Evolutionary conservation across 805 yeast genomes (phyloP), one percentile per base, ranked within the genome.

Genomic region (Myxozyma geophila): DNA sequence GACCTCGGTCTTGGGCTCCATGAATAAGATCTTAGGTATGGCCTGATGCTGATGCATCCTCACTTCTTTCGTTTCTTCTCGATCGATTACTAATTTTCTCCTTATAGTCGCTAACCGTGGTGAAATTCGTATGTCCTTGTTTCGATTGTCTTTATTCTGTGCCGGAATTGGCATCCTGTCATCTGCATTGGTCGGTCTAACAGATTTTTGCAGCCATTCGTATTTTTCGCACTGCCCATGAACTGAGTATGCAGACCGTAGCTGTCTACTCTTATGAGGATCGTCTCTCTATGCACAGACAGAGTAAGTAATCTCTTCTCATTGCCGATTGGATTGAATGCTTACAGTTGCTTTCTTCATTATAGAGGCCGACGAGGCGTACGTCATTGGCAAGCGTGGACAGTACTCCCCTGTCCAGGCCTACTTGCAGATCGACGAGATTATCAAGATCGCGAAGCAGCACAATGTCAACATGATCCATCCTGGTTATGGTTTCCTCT

Each of bases 241-340:
- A 93, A 78, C 82, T 93, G 74, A 89, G 96, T 23, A 90, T 95
- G 96, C 92, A 90, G 74, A 92, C 99, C 0, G 97, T 95, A 48
- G 99, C 98, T 52, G 88, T 93, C 74, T 93, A 92, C 78, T 92
- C 98, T 41, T 96, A 93, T 76, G 98, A 95, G 79, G 99, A 93
- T 77, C 82, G 96, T 67, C 82, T 93, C 72, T 88, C 96, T 12
- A 90, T 92, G 92, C 98, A 95, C 80, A 83, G 98, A 73, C 81
- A 93, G 75, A 95, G 74, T 72, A 72, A 44, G 74, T 63, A 33
- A 35, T 15, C 39, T 57, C 49, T 13, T 35, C 6, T 17, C 37
- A 19, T 35, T 19, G 40, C 15, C 17, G 35, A 21, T 52, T 17
- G 55, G 15, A 50, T 49, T 17, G 19, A 4, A 33, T 23, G 23